These are phyloP conservation scores for Fulvia fulva DNA, from an alignment of 2,329 filamentous ascomycete species.

Conservation along the genomic window DNA sequence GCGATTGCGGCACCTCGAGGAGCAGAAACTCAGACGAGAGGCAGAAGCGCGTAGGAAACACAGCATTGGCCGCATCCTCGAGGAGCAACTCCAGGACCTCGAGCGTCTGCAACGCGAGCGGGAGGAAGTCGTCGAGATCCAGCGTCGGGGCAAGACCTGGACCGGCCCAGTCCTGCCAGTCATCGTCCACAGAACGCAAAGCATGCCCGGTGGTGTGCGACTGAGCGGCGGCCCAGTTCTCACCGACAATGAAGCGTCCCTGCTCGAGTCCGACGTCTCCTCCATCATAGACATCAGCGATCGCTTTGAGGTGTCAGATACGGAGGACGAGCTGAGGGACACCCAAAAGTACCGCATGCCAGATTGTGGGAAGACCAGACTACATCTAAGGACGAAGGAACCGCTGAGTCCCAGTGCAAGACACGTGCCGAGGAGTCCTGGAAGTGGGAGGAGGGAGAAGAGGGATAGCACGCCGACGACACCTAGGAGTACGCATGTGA, in stretches of 20 bases:
- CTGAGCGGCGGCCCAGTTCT: conserved; percentile 29
- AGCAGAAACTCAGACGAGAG: conserved; percentile 36
- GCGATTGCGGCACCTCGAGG: conserved; percentile 43
- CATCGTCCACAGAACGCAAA: not conserved
- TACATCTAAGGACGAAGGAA: conserved; percentile 30
- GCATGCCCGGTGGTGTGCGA: conserved; percentile 30
- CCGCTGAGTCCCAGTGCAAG: conserved; percentile 27
- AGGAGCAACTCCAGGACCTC: conserved; percentile 65
- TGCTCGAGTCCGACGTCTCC: conserved; percentile 45
- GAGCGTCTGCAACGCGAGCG: conserved; percentile 58
- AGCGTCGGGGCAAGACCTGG: conserved; percentile 68
- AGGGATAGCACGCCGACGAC: conserved; percentile 18
- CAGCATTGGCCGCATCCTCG: conserved; percentile 63
- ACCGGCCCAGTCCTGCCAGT: conserved; percentile 46
- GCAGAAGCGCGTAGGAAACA: conserved; percentile 32
- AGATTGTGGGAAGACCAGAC: conserved; percentile 61
- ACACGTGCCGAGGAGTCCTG: conserved; percentile 9
- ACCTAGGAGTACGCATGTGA: not conserved
- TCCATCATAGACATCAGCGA: conserved; percentile 52
- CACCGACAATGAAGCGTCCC: conserved; percentile 37
- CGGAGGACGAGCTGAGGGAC: conserved; percentile 57
- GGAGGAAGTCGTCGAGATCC: conserved; percentile 49
- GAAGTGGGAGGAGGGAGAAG: conserved; percentile 1
- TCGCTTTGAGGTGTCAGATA: conserved; percentile 49
- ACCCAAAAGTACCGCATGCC: conserved; percentile 71